Base-by-base conservation (phyloP, 2,329 filamentous ascomycete species). In the Ascochyta rabiei region DNA sequence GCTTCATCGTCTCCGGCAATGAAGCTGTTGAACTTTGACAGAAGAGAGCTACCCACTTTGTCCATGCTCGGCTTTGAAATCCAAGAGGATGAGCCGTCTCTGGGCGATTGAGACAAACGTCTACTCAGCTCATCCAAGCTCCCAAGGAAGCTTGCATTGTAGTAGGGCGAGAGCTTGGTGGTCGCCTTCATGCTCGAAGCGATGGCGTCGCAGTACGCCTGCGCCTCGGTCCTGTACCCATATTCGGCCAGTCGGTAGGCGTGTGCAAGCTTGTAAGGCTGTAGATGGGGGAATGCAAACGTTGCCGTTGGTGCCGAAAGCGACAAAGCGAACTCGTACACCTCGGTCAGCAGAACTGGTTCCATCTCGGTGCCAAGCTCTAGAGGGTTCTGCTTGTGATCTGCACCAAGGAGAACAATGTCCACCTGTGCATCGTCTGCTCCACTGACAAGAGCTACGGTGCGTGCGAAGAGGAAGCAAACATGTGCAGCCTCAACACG, bases 31-130 rank as follows among this genome's bases (percentile, higher is more conserved):
- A 99, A 97, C 55, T 89, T 91, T 61, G 87, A 92, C 84, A 91
- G 93, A 71, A 98, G 86, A 30, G 89, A 91, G 57, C 89, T 92
- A 2, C 93, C 95, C 0, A 98, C 91, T 76, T 96, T 96, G 75
- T 96, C 93, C 84, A 98, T 96, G 74, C 87, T 97, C 6, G 93
- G 92, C 74, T 95, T 96, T 1, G 91, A 89, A 47, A 99, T 95
- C 91, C 93, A 96, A 2, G 92, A 93, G 18, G 86, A 87, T 6
- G 87, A 88, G 50, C 85, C 87, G 62, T 95, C 91, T 69, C 89
- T 91, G 12, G 93, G 91, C 16, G 92, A 89, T 72, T 95, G 90
- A 64, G 89, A 93, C 34, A 99, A 80, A 56, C 93, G 87, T 60
- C 88, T 89, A 71, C 85, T 86, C 28, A 99, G 81, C 71, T 98